Conservation (phyloP, 2,329 filamentous ascomycete genomes). For the Sphaerostilbella broomeana region DNA sequence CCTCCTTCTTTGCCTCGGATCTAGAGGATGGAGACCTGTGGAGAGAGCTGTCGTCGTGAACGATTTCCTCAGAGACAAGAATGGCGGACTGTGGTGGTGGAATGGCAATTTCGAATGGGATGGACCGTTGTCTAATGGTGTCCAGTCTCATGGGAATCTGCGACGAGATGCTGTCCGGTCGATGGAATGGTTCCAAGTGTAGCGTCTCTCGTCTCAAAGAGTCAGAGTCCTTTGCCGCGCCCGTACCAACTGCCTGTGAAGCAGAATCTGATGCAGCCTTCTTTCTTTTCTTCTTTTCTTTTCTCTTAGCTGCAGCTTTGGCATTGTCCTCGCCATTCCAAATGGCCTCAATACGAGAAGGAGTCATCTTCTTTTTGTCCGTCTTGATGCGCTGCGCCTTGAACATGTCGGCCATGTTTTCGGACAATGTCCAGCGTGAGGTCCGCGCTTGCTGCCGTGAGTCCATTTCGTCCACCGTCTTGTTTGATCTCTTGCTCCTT, state of each 20-base stretch:
- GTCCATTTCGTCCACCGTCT: slow-evolving; percentile 11
- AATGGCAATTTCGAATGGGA: slow-evolving; percentile 11
- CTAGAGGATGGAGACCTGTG: background rate
- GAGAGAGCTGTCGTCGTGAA: slow-evolving; percentile 6
- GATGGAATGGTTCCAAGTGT: slow-evolving; percentile 7
- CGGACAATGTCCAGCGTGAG: slow-evolving; percentile 47
- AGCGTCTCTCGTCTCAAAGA: slow-evolving; percentile 2
- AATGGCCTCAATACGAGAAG: slow-evolving; percentile 39
- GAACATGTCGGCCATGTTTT: slow-evolving; percentile 52
- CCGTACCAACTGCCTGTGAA: background rate
- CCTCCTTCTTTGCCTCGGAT: slow-evolving; percentile 4
- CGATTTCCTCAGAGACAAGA: slow-evolving; percentile 6
- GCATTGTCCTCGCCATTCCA: slow-evolving; percentile 12
- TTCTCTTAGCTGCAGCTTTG: slow-evolving; percentile 3
- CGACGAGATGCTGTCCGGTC: slow-evolving; percentile 1
- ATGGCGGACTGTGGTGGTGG: slow-evolving; percentile 9
- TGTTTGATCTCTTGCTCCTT: slow-evolving; percentile 22
- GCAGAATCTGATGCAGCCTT: slow-evolving; percentile 10
- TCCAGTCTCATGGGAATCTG: slow-evolving; percentile 5
- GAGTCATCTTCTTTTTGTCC: slow-evolving; percentile 50
- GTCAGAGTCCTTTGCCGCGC: background rate
- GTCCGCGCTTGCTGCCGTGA: slow-evolving; percentile 15
- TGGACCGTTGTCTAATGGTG: slow-evolving; percentile 5
- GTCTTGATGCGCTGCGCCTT: slow-evolving; percentile 50
- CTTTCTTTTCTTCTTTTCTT: slow-evolving; percentile 7